Base-by-base conservation (phyloP, 768 basidiomycete species). In the Candolleomyces aberdarensis region DNA sequence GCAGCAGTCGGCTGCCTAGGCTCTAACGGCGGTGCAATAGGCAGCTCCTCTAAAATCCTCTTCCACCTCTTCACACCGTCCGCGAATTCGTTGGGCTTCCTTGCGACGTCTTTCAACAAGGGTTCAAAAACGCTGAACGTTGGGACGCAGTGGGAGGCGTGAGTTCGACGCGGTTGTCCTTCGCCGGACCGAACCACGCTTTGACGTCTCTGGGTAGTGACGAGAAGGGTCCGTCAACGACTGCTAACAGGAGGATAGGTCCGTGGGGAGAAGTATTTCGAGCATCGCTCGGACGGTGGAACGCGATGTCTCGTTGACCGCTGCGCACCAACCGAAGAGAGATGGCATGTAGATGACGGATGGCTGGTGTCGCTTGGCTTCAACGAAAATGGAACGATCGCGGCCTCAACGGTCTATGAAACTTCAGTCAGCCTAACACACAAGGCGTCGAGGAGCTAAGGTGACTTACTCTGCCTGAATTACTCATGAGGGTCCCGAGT, bases 311-410 rank as follows among this genome's bases (percentile, higher is more conserved):
- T 98, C 95, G 0, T 89, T 83, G 22, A 98, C 84, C 2, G 94
- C 86, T 0, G 86, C 79, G 64, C 90, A 91, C 95, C 96, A 98
- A 0, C 88, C 84, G 1, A 85, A 68, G 6, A 99, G 83, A 1
- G 93, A 91, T 0, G 96, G 96, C 32, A 99, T 92, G 72, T 96
- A 98, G 53, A 99, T 84, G 41, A 98, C 89, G 0, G 94, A 95
- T 0, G 97, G 97, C 66, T 96, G 95, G 70, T 97, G 93, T 29
- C 96, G 87, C 71, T 98, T 98, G 0, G 96, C 97, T 72, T 99
- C 97, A 20, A 96, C 83, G 69, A 99, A 98, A 97, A 80, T 66
- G 98, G 96, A 4, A 98, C 94, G 57, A 98, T 87, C 2, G 92
- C 89, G 1, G 97, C 92, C 74, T 99, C 97, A 5, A 86, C 75